Percentiles rank a stretch among this genome's conserved stretches.
These are phyloP conservation scores for Xanthoconium separans DNA, from an alignment of 1,284 basidiomycete species.

Conservation along the genomic window DNA sequence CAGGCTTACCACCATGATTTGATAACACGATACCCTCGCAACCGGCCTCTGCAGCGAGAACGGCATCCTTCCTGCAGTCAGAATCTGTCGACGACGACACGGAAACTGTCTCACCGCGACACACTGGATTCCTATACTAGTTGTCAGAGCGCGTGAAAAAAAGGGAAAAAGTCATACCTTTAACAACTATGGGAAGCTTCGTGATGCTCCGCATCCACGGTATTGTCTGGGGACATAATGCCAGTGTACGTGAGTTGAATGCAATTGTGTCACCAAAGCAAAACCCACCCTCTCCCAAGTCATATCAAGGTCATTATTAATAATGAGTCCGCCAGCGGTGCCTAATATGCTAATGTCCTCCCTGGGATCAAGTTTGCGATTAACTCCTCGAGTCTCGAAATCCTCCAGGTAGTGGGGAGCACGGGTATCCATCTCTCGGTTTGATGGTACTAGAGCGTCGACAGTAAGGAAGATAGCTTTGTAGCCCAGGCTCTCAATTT, in stretches of 20 bases:
- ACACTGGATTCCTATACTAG: constrained; percentile 61
- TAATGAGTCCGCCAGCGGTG: constrained; percentile 63
- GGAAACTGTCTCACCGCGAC: constrained; percentile 51
- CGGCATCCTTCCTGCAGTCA: constrained; percentile 60
- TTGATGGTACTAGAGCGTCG: constrained; percentile 84
- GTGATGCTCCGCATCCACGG: constrained; percentile 78
- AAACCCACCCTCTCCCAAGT: constrained; percentile 61
- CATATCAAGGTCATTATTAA: constrained; percentile 68
- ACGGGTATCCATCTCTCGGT: constrained; percentile 79
- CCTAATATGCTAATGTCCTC: constrained; percentile 48
- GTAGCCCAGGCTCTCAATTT: constrained; percentile 72
- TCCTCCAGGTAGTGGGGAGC: constrained; percentile 64
- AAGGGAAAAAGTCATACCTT: constrained; percentile 47
- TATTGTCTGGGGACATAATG: constrained; percentile 58
- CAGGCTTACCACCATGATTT: constrained; percentile 80
- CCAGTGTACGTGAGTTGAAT: constrained; percentile 6
- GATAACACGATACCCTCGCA: constrained; percentile 87
- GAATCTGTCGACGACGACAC: not conserved
- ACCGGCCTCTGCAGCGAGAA: constrained; percentile 85
- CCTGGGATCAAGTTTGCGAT: constrained; percentile 24
- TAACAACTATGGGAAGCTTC: constrained; percentile 80
- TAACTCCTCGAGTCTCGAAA: constrained; percentile 43
- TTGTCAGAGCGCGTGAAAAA: constrained; percentile 7
- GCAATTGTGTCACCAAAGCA: constrained; percentile 2
- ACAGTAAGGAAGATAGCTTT: constrained; percentile 91